These are phyloP conservation scores for Venturia aucupariae DNA, from an alignment of 2,329 filamentous ascomycete species.

Conservation along the genomic window DNA sequence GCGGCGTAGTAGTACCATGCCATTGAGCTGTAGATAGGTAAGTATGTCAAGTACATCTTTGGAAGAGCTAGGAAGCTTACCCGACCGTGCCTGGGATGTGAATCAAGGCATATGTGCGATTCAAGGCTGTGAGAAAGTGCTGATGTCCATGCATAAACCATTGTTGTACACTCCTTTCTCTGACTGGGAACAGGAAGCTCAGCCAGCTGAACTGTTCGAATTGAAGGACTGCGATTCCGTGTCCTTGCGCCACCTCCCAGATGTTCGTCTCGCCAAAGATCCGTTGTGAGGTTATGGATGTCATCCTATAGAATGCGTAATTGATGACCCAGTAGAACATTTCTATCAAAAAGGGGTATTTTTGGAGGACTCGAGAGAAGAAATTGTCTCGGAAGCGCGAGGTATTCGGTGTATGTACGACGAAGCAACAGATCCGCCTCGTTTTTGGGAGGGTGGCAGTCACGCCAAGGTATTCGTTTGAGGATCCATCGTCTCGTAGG, in stretches of 20 bases:
- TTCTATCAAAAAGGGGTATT: slow-evolving; percentile 60
- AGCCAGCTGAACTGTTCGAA: slow-evolving; percentile 44
- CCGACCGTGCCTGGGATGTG: slow-evolving; percentile 53
- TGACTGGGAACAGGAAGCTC: slow-evolving; percentile 44
- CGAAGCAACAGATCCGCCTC: slow-evolving; percentile 44
- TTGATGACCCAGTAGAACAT: slow-evolving; percentile 68
- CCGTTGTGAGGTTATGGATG: slow-evolving; percentile 41
- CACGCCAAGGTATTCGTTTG: slow-evolving; percentile 25
- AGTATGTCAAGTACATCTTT: slow-evolving; percentile 6
- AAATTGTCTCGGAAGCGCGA: slow-evolving; percentile 51
- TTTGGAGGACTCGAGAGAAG: slow-evolving; percentile 55
- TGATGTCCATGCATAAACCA: slow-evolving; percentile 49
- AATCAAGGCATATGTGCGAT: slow-evolving; percentile 50
- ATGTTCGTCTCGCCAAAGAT: slow-evolving; percentile 45
- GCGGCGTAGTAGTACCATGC: slow-evolving; percentile 56
- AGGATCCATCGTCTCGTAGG: slow-evolving; percentile 28
- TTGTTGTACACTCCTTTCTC: slow-evolving; percentile 44
- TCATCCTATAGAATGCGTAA: slow-evolving; percentile 54
- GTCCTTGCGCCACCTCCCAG: slow-evolving; percentile 47
- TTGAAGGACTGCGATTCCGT: slow-evolving; percentile 46
- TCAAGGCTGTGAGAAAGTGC: slow-evolving; percentile 44
- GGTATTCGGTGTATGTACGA: slow-evolving; percentile 48
- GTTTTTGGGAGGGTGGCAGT: slow-evolving; percentile 39
- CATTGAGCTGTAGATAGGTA: slow-evolving; percentile 41
- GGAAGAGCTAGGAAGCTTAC: slow-evolving; percentile 27